Base-by-base conservation (phyloP, 192 early-diverging fungal genomes). In the Martensiomyces pterosporus region DNA sequence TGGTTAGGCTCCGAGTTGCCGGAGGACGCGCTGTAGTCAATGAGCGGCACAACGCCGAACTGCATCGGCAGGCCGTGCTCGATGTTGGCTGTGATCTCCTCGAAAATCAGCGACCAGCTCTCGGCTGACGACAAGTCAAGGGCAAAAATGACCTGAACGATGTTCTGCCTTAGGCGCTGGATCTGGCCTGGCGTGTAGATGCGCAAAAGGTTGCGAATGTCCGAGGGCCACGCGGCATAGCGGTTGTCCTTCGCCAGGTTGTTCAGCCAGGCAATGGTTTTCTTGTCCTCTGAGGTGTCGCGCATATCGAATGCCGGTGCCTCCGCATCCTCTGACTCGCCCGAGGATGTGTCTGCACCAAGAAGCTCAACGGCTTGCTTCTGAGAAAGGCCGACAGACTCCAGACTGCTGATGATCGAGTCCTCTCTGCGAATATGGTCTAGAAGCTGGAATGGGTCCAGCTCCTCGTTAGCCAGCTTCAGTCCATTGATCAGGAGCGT, bases 241-340 rank as follows among this genome's bases (percentile, higher is more conserved):
- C 83, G 76, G 0, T 47, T 36, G 52, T 99, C 96, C 14, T 73
- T 85, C 51, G 91, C 92, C 16, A 99, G 64, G 63, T 99, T 88
- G 60, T 97, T 99, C 62, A 84, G 76, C 96, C 96, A 99, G 17
- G 87, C 43, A 13, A 91, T 60, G 2, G 74, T 24, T 34, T 80
- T 77, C 18, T 67, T 48, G 14, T 79, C 53, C 8, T 58, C 46
- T 8, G 73, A 64, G 5, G 47, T 61, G 44, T 87, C 82, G 24
- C 92, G 88, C 22, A 90, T 83, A 57, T 97, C 93, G 62, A 90
- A 94, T 1, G 80, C 54, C 5, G 69, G 38, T 1, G 52, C 24
- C n/a, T 57, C 47, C 18, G 25, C 47, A 15, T 58, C 42, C 21
- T 18, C 19, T 2, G 43, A 34, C 15, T 35, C 43, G 12, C 24